These are phyloP conservation scores for Aspergillus fumigatus DNA, from an alignment of 2,329 filamentous ascomycete genomes.

Conservation along the genomic window DNA sequence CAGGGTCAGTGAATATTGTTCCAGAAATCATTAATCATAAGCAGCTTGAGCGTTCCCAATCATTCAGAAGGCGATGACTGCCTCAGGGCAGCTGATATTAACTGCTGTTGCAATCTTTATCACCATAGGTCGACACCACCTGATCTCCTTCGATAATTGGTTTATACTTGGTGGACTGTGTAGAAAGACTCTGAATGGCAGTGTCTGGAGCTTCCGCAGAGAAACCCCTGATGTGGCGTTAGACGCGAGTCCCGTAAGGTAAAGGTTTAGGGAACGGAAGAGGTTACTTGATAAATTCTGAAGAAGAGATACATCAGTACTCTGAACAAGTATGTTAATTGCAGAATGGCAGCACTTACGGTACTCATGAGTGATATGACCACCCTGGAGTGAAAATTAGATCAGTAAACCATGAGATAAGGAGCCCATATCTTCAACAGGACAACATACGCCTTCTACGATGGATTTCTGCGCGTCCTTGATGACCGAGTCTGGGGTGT, in stretches of 20 bases:
- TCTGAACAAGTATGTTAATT: constrained; percentile 5
- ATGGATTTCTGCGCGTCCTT: constrained; percentile 68
- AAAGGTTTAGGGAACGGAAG: not conserved
- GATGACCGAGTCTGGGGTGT: constrained; percentile 64
- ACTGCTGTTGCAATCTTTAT: constrained; percentile 2
- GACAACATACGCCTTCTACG: constrained; percentile 52
- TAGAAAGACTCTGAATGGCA: constrained; percentile 63
- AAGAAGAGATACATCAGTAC: constrained; percentile 2
- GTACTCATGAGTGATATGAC: constrained; percentile 75
- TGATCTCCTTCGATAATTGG: constrained; percentile 74
- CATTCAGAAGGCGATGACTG: not conserved
- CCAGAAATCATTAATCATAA: not conserved
- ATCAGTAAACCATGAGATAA: constrained; percentile 10
- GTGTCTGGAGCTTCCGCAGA: constrained; percentile 67
- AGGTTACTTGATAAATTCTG: constrained; percentile 41
- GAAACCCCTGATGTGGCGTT: constrained; percentile 59
- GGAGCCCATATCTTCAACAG: not conserved
- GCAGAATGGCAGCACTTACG: constrained; percentile 49
- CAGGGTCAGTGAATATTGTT: not conserved
- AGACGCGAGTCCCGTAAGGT: not conserved
- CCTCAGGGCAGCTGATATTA: not conserved
- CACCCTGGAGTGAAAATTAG: constrained; percentile 45
- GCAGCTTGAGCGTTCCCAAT: not conserved
- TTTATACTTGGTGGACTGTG: constrained; percentile 57
- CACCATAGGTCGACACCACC: constrained; percentile 50